Evolutionary conservation across 805 yeast species (phyloP).

Genomic region (Wickerhamiella cacticola): DNA sequence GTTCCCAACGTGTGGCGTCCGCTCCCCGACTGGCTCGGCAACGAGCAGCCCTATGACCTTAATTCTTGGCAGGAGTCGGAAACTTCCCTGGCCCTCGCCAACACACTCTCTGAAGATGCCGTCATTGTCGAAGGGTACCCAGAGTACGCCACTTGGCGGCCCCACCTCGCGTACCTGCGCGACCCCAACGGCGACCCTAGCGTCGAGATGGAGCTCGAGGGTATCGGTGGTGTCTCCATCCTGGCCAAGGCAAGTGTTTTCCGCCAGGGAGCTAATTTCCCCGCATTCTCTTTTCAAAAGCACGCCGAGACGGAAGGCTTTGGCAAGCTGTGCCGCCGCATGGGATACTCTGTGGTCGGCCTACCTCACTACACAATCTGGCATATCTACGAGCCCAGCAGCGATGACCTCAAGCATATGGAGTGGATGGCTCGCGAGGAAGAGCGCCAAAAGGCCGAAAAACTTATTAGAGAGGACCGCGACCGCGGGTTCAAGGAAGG

Average conservation of each 20-base stretch:
- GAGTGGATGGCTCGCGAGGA: conserved; percentile 36
- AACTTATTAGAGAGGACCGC: conserved; percentile 26
- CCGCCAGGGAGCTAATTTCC: conserved; percentile 80
- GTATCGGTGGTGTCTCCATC: conserved; percentile 93
- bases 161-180: conserved; percentile 84
- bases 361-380: conserved; percentile 91
- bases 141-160: conserved; percentile 96
- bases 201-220: conserved; percentile 83
- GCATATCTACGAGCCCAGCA: conserved; percentile 94
- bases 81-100: conserved; percentile 41
- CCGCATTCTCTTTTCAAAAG: conserved; percentile 86
- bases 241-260: conserved; percentile 75
- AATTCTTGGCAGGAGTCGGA: conserved; percentile 92
- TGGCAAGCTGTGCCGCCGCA: conserved; percentile 73
- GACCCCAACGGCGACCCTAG: conserved; percentile 74
- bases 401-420: conserved; percentile 69
- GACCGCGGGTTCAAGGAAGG: conserved; percentile 54
- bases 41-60: conserved; percentile 88
- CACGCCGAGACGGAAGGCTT: conserved; percentile 98
- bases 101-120: conserved; percentile 68
- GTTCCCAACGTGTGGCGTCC: conserved; percentile 99
- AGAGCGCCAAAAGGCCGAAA: conserved; percentile 30
- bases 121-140: conserved; percentile 98
- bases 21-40: conserved; percentile 75
- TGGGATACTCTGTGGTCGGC: conserved; percentile 82